Evolutionary conservation across 2,329 filamentous ascomycete genomes (phyloP), one percentile per base, ranked within the genome.

Genomic region (Xylaria sp.): DNA sequence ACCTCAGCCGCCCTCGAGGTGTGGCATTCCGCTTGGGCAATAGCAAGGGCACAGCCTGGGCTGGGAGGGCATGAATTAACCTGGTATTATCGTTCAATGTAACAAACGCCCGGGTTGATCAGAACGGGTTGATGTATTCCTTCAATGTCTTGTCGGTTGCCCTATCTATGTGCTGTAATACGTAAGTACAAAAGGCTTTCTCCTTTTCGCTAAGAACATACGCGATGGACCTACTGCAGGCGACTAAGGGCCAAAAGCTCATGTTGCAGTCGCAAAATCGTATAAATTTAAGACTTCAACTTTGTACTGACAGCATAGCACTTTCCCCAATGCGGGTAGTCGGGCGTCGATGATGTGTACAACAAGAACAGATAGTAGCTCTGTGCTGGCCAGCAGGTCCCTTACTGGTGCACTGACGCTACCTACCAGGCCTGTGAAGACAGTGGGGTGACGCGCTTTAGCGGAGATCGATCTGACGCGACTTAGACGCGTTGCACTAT

Each of bases 311-410:
- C 34, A 37, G 34, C 34, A 10, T 10, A 37, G 34, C 34, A 55
- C 57, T 68, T 68, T 65, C 44, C 65, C 62, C 10, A 56, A 66
- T 68, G 28, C n/a, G 62, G 65, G 48, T 63, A 68, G 65, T 62
- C 15, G 13, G 65, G 62, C 51, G 50, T 50, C 20, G 44, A 41
- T 61, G 46, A 61, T 46, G 62, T 69, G 52, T 37, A 57, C 34
- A 34, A 54, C 18, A 18, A 18, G 8, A 52, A 13, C 28, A 25
- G n/a, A 20, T 50, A 8, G 39, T 15, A 41, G 39, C 39, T 41
- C 39, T 28, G 28, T 28, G 50, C 20, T 20, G 46, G 12, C 23
- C 3, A 20, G 25, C 51, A 54, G 25, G 51, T 28, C 8, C 32
- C 32, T 6, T 34, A 37, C 34, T 37, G 34, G 34, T 13, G 15